Evolutionary conservation across 108 stramenopile species (phyloP).

Genomic region (Stephanodiscus triporus): DNA sequence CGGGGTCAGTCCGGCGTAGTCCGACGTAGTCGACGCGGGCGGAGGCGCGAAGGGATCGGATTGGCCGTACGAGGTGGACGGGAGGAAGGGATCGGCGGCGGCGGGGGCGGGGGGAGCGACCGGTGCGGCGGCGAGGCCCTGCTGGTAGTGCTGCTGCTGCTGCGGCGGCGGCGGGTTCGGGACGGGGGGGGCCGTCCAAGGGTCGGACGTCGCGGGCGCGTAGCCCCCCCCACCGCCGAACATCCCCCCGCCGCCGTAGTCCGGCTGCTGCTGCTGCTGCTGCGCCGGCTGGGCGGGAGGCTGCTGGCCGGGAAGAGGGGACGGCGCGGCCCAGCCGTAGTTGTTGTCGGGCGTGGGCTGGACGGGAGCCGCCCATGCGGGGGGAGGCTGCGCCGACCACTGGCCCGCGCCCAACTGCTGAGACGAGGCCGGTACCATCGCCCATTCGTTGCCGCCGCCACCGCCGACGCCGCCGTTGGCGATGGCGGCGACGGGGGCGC

Average conservation of each 20-base stretch:
- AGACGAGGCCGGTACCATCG: conserved; percentile 51
- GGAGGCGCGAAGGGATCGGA: conserved; percentile 15
- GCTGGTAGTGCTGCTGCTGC: conserved; percentile 6
- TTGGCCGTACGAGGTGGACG: neutral
- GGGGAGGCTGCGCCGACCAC: too few relatives aligned
- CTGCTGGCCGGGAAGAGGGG: too few relatives aligned
- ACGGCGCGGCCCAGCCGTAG: conserved; percentile 31
- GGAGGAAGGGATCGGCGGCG: conserved; percentile 1
- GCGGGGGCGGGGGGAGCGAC: neutral
- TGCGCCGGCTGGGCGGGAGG: conserved; percentile 22
- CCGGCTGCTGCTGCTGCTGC: conserved; percentile 11
- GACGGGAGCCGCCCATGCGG: neutral
- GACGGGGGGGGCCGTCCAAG: conserved; percentile 18
- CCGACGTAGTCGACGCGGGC: conserved; percentile 18
- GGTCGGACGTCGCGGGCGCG: conserved; percentile 27
- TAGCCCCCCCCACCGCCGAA: neutral
- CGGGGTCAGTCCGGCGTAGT: conserved; percentile 10
- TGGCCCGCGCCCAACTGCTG: conserved; percentile 35
- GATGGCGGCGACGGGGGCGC: conserved; percentile 36
- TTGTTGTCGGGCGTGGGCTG: conserved; percentile 39
- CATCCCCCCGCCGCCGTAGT: neutral
- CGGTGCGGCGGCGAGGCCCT: conserved; percentile 10
- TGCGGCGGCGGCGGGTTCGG: conserved; percentile 22
- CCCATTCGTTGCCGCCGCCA: conserved; percentile 26
- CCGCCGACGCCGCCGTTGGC: too few relatives aligned